Conservation (phyloP, 257 asterid species). For the Henckelia pumila region DNA sequence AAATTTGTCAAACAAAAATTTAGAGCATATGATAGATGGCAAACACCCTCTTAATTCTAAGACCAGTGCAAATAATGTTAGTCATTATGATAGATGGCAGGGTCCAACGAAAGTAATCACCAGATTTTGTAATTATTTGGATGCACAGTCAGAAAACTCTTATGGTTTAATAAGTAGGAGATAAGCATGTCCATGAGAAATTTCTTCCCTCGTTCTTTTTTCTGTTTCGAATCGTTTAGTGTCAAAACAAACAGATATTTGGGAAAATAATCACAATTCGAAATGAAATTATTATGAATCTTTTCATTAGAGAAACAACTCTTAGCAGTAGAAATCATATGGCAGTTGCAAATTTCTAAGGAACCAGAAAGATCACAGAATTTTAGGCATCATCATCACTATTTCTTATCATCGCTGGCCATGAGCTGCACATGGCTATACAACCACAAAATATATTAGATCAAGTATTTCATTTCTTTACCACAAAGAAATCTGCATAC, state of each 20-base stretch:
- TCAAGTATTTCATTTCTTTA: neutral
- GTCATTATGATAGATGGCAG: neutral
- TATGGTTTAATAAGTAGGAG: too few species aligned
- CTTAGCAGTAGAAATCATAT: neutral
- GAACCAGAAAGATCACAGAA: neutral
- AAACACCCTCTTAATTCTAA: too few species aligned
- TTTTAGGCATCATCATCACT: neutral
- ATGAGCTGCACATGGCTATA: neutral
- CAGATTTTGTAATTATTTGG: neutral
- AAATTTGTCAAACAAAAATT: too few species aligned
- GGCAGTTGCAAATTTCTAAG: neutral
- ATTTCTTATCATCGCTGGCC: neutral
- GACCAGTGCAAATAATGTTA: neutral
- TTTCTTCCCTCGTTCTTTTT: neutral
- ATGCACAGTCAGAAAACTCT: neutral
- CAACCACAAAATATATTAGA: neutral
- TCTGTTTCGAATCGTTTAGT: neutral
- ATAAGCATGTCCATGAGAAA: neutral
- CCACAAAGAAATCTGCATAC: neutral
- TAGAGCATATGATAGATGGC: too few species aligned
- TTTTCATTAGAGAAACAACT: neutral
- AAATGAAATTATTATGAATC: neutral
- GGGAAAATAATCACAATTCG: neutral
- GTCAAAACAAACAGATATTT: neutral
- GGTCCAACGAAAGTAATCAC: neutral